Base-by-base conservation (phyloP, 2,329 filamentous ascomycete species). In the Zymoseptoria pseudotritici region DNA sequence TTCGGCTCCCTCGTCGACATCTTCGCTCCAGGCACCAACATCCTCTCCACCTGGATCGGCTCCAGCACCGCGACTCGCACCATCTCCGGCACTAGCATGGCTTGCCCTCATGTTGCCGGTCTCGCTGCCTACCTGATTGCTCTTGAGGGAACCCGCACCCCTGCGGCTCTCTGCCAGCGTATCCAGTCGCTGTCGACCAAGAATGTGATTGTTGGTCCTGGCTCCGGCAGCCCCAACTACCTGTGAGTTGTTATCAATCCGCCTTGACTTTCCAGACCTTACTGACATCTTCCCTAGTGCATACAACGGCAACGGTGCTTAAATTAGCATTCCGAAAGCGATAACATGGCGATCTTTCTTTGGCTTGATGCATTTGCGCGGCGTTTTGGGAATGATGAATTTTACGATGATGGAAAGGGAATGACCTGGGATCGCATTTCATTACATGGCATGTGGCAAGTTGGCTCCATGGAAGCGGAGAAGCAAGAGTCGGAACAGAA, bases 41-140 rank as follows among this genome's bases (percentile, higher is more conserved):
- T 84, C 58, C 71, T 80, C 17, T 80, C 77, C 36, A 69, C 81
- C 9, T 82, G 78, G 77, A 78, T 75, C 60, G 78, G 76, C 17
- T 75, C 73, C 50, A 73, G 72, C 63, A 77, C 73, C 50, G 75
- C 76, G 52, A 77, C 79, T 66, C 78, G 80, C 67, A 75, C 74
- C 61, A 76, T 80, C 53, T 76, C 73, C 50, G 79, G 79, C n/a
- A 81, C 79, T 4, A 78, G 70, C 26, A 77, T 77, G 82, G 78
- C 63, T 24, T 63, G 57, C 50, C 61, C 62, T 61, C 65, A 58
- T 62, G 67, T 64, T 59, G 65, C 62, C 60, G 65, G 59, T 65
- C 65, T 64, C 55, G 75, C 52, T 58, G 65, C 57, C 56, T 68
- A 63, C 65, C 62, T 58, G 58, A 61, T 66, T 29, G 61, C 50